Percentiles rank a stretch among this genome's conserved stretches.
Evolutionary conservation across 1,139 yeast genomes (phyloP).

Genomic region (Taphrina sp.): DNA sequence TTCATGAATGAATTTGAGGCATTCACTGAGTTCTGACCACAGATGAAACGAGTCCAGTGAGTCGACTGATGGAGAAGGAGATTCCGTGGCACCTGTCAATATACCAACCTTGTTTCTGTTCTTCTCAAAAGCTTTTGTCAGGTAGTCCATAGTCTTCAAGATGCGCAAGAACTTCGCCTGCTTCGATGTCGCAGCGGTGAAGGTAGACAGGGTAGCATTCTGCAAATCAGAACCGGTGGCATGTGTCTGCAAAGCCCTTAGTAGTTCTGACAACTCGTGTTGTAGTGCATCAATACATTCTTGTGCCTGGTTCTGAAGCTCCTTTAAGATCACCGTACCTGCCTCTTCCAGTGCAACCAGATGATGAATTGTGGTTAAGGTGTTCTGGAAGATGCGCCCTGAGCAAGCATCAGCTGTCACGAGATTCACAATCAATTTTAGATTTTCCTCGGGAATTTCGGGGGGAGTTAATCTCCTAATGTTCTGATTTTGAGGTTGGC

Average conservation of each 20-base stretch:
- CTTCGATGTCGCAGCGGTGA: constrained; percentile 78
- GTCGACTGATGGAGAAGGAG: constrained; percentile 49
- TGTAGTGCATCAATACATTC: constrained; percentile 59
- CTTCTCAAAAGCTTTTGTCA: constrained; percentile 44
- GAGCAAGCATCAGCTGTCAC: constrained; percentile 84
- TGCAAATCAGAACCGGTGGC: constrained; percentile 51
- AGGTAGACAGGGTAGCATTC: constrained; percentile 58
- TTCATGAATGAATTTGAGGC: constrained; percentile 54
- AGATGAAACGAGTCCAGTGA: constrained; percentile 69
- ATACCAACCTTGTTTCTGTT: constrained; percentile 42
- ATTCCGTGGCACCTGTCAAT: constrained; percentile 40
- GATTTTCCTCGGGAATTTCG: constrained; percentile 60
- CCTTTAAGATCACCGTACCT: constrained; percentile 63
- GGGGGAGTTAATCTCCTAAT: constrained; percentile 54
- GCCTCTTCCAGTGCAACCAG: constrained; percentile 63
- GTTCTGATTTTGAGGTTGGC: constrained; percentile 15
- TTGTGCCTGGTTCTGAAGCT: constrained; percentile 66
- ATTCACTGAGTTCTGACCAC: constrained; percentile 85
- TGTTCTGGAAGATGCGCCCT: constrained; percentile 79
- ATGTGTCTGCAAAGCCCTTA: constrained; percentile 50
- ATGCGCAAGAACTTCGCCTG: constrained; percentile 84
- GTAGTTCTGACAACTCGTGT: constrained; percentile 55
- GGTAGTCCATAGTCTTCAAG: constrained; percentile 82
- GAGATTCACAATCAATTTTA: constrained; percentile 64
- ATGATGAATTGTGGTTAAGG: constrained; percentile 79